A percentile compares a stretch with the other conserved stretches of the same genome.
Evolutionary conservation across 1,139 yeast genomes (phyloP).

Genomic region (Candida buenavistaensis): DNA sequence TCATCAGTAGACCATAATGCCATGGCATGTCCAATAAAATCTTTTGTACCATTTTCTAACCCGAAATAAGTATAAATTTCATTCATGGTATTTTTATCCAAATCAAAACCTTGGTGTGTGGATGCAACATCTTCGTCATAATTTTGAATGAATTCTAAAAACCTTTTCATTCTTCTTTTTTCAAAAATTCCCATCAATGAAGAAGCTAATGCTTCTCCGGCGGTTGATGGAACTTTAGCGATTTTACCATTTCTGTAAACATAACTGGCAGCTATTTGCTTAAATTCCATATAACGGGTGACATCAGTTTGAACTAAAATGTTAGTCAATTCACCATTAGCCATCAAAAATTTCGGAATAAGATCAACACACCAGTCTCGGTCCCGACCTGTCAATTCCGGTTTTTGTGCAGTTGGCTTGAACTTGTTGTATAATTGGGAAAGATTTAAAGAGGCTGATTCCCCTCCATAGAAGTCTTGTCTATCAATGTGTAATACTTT

Average conservation of each 20-base stretch:
- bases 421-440: constrained; percentile 67
- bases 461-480: constrained; percentile 95
- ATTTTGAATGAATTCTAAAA: constrained; percentile 81
- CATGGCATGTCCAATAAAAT: constrained; percentile 98
- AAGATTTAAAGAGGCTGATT: constrained; percentile 65
- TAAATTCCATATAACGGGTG: constrained; percentile 92
- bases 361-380: constrained; percentile 98
- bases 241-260: constrained; percentile 90
- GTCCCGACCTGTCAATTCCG: constrained; percentile 82
- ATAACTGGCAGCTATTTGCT: constrained; percentile 91
- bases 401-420: constrained; percentile 67
- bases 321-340: constrained; percentile 95
- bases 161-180: constrained; percentile 91
- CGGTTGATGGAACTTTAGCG: constrained; percentile 93
- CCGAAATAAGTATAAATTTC: constrained; percentile 89
- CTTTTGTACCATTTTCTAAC: constrained; percentile 89
- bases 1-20: constrained; percentile 95
- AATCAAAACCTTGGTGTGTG: constrained; percentile 84
- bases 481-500: constrained; percentile 95
- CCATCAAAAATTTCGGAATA: constrained; percentile 96
- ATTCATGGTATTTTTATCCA: constrained; percentile 89
- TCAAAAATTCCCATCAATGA: constrained; percentile 96
- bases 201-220: constrained; percentile 85
- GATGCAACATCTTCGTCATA: constrained; percentile 76
- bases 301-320: constrained; percentile 94